Evolutionary conservation across 169 alveolate species (phyloP).

Genomic region (Eimeria acervulina): DNA sequence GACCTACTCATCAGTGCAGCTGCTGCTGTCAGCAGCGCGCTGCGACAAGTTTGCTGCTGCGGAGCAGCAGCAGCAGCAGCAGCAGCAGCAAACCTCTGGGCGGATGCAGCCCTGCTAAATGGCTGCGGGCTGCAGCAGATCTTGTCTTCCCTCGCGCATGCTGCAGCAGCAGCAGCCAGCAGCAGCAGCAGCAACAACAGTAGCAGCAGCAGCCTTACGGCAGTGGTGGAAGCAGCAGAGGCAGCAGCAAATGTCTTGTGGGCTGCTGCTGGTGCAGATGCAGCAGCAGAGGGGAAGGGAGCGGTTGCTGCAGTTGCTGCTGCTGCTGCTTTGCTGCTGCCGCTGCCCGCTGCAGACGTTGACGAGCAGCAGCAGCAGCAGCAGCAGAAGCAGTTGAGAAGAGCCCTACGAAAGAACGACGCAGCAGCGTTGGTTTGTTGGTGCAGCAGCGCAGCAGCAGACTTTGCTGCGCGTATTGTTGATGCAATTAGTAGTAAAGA

Average conservation of each 20-base stretch:
- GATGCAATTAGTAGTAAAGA: not conserved
- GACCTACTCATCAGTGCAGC: not conserved
- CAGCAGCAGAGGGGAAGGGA: not conserved
- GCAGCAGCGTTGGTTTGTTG: not conserved
- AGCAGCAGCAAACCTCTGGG: not conserved
- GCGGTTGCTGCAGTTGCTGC: conserved; percentile 38
- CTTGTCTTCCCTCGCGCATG: not conserved
- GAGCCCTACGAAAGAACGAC: not conserved
- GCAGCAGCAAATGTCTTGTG: not conserved
- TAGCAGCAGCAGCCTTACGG: not conserved
- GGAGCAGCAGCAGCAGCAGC: conserved; percentile 10
- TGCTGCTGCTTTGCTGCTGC: conserved; percentile 47
- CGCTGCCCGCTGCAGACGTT: not conserved
- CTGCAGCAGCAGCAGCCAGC: not conserved
- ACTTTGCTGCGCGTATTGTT: not conserved
- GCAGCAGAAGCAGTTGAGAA: not conserved
- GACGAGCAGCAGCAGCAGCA: conserved; percentile 17
- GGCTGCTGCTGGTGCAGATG: conserved; percentile 19
- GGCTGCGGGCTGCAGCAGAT: conserved; percentile 20
- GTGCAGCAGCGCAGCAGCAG: conserved; percentile 6
- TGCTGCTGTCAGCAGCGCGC: conserved; percentile 33
- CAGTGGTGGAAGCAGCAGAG: not conserved
- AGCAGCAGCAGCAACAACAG: conserved; percentile 31
- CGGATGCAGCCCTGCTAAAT: conserved; percentile 1
- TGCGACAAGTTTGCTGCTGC: conserved; percentile 40